A percentile compares a stretch with the other conserved stretches of the same genome.
phyloP scores from a whole-genome alignment of 2,329 filamentous ascomycete genomes.

The Byssothecium circinans region DNA sequence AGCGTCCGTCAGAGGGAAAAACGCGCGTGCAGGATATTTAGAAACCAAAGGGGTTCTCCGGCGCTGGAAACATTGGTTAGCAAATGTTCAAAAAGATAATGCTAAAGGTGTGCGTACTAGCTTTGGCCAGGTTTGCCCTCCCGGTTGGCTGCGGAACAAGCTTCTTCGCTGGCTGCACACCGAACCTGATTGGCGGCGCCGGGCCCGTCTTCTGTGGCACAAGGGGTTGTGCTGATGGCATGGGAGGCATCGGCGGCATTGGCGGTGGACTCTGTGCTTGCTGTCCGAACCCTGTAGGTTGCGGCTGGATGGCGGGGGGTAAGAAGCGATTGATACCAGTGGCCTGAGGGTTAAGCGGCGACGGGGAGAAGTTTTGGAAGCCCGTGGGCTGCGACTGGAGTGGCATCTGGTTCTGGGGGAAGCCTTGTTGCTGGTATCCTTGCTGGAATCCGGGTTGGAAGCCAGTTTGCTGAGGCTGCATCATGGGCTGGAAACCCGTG shows the following conservation, averaged over 20 bases:
- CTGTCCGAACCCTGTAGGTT: constrained; percentile 54
- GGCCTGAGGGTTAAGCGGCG: constrained; percentile 54
- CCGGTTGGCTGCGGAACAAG: constrained; percentile 85
- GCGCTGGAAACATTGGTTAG: constrained; percentile 54
- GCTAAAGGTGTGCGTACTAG: constrained; percentile 74
- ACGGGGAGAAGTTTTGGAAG: constrained; percentile 37
- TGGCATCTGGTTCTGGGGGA: constrained; percentile 57
- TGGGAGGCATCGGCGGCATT: constrained; percentile 59
- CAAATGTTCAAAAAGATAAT: background rate
- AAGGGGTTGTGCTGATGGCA: constrained; percentile 63
- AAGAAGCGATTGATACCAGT: constrained; percentile 56
- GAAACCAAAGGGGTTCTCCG: constrained; percentile 72
- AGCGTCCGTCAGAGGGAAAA: background rate
- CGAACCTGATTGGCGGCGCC: constrained; percentile 85
- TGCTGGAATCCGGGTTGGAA: constrained; percentile 27
- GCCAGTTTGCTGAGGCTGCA: constrained; percentile 52
- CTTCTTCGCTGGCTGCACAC: constrained; percentile 73
- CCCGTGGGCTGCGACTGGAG: constrained; percentile 46
- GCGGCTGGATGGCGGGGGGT: constrained; percentile 53
- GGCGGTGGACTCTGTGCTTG: constrained; percentile 56
- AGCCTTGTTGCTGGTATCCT: constrained; percentile 30
- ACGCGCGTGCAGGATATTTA: constrained; percentile 39
- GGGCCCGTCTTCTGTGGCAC: constrained; percentile 82
- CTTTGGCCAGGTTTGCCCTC: constrained; percentile 87
- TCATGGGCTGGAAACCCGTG: constrained; percentile 44